Evolutionary conservation across 1,284 basidiomycete species (phyloP).

Genomic region (Dichomitus squalens): DNA sequence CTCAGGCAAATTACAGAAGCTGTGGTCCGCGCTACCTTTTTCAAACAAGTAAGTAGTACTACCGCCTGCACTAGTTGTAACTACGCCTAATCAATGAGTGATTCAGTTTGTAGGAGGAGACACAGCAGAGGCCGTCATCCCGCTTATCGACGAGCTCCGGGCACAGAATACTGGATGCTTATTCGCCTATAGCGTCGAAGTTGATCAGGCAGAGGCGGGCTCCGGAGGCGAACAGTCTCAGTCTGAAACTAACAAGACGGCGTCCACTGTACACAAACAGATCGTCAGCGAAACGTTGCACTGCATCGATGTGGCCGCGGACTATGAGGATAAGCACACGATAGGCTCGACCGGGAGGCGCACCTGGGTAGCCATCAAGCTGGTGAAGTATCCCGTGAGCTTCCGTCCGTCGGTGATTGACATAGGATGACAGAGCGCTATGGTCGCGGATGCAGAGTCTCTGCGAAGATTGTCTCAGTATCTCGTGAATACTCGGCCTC

Average conservation of each 20-base stretch:
- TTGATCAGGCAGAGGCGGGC: slow-evolving; percentile 60
- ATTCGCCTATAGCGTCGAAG: slow-evolving; percentile 87
- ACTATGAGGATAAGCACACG: slow-evolving; percentile 70
- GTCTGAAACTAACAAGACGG: slow-evolving; percentile 16
- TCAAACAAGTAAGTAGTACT: slow-evolving; percentile 74
- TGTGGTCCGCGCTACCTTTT: slow-evolving; percentile 84
- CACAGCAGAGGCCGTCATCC: slow-evolving; percentile 69
- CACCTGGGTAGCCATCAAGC: slow-evolving; percentile 84
- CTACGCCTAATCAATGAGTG: no score
- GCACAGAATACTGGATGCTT: slow-evolving; percentile 75
- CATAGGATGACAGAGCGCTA: slow-evolving; percentile 49
- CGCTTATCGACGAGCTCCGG: slow-evolving; percentile 66
- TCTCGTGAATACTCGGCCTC: slow-evolving; percentile 44
- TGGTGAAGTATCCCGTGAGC: slow-evolving; percentile 46
- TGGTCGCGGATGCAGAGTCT: slow-evolving; percentile 57
- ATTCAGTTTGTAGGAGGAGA: slow-evolving; percentile 93
- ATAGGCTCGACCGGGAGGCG: slow-evolving; percentile 37
- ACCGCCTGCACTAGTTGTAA: no score
- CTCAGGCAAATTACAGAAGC: slow-evolving; percentile 68
- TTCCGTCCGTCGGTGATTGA: neutral
- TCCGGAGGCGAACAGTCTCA: slow-evolving; percentile 21
- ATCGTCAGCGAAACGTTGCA: slow-evolving; percentile 73
- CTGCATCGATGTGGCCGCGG: slow-evolving; percentile 76
- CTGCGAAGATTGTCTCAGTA: slow-evolving; percentile 58
- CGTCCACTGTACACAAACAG: slow-evolving; percentile 50